Evolutionary conservation across 1,139 yeast species (phyloP).

Genomic region (Taiozyma sp.): DNA sequence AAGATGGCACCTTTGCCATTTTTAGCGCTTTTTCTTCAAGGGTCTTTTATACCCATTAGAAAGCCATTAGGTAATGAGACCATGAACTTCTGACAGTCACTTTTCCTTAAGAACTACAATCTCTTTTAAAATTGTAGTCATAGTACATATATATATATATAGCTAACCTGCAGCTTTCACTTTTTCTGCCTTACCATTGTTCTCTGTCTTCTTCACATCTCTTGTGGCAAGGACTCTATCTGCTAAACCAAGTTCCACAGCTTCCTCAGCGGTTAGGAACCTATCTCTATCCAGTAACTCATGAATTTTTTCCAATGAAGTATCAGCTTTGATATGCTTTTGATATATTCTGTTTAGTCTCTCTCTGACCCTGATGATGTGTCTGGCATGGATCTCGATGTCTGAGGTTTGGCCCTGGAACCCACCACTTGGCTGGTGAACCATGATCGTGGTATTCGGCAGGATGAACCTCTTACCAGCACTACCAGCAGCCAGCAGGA

Average conservation of each 20-base stretch:
- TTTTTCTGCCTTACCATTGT: neutral
- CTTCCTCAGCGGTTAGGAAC: slow-evolving; percentile 25
- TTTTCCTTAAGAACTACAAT: neutral
- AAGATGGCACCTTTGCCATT: neutral
- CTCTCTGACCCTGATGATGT: slow-evolving; percentile 26
- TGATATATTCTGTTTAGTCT: slow-evolving; percentile 24
- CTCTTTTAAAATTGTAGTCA: neutral
- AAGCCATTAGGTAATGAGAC: slow-evolving; percentile 1
- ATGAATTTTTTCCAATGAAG: slow-evolving; percentile 20
- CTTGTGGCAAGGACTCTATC: slow-evolving; percentile 23
- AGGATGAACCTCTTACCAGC: slow-evolving; percentile 25
- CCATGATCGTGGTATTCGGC: slow-evolving; percentile 30
- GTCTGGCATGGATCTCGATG: slow-evolving; percentile 29
- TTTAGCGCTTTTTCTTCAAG: neutral
- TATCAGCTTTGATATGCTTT: slow-evolving; percentile 21
- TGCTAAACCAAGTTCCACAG: slow-evolving; percentile 27
- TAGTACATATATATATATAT: neutral
- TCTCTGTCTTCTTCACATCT: slow-evolving; percentile 4
- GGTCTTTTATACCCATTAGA: slow-evolving; percentile 4
- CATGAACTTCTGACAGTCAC: neutral
- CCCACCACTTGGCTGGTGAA: slow-evolving; percentile 31
- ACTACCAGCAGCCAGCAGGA: slow-evolving; percentile 27
- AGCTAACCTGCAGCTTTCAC: neutral
- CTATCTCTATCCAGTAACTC: slow-evolving; percentile 27
- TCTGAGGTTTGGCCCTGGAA: slow-evolving; percentile 29